These are phyloP conservation scores for Ammopiptanthus mongolicus DNA, from an alignment of 306 rosid species.

Conservation along the genomic window DNA sequence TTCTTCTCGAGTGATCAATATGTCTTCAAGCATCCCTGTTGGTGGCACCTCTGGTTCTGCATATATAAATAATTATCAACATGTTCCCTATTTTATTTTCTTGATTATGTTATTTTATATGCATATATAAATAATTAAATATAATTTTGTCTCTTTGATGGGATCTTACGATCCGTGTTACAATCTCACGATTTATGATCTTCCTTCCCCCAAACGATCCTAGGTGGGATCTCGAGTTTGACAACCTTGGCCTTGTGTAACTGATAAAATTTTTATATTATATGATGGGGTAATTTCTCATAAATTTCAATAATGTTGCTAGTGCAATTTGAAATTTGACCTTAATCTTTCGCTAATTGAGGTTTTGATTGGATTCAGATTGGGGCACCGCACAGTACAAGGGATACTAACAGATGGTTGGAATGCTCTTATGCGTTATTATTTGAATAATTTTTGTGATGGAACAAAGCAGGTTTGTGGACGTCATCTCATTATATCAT, in stretches of 20 bases:
- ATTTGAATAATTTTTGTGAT: conserved; percentile 67
- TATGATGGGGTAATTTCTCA: background rate
- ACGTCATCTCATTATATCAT: conserved; percentile 15
- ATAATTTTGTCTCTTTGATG: too few species aligned
- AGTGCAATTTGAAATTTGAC: background rate
- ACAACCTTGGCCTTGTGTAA: background rate
- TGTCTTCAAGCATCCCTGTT: too few species aligned
- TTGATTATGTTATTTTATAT: too few species aligned
- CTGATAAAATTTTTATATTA: background rate
- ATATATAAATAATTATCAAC: too few species aligned
- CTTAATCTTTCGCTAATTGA: background rate
- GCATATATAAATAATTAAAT: too few species aligned
- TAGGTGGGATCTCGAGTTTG: too few species aligned
- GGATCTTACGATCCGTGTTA: too few species aligned
- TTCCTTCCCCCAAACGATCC: too few species aligned
- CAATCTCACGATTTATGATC: too few species aligned
- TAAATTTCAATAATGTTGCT: background rate
- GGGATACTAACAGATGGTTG: conserved; percentile 67
- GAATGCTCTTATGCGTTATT: conserved; percentile 68
- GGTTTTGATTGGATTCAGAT: conserved; percentile 43
- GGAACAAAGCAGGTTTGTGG: conserved; percentile 73
- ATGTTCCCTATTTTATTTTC: too few species aligned
- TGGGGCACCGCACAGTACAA: conserved; percentile 63
- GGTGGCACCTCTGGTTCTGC: too few species aligned
- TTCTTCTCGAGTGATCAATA: too few species aligned